Base-by-base conservation (phyloP, 345 rosid species). In the Jatropha curcas region DNA sequence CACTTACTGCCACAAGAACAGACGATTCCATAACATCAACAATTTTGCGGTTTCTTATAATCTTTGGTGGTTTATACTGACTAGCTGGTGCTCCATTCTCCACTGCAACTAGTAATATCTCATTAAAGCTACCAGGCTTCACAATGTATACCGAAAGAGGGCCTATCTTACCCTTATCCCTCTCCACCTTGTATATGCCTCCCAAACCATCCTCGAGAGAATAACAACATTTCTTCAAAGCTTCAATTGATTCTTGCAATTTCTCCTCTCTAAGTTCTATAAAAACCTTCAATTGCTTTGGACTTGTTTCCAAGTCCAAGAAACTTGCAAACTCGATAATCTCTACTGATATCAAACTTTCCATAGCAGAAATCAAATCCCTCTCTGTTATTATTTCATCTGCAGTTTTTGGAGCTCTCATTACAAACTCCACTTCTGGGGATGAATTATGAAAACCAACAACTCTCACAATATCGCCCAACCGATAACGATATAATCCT, bases 41-140 rank as follows among this genome's bases (percentile, higher is more conserved):
- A 71, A 76, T 61, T 31, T 80, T 74, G 12, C 1, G 51, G 65
- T 83, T 87, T 74, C 87, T 59, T 27, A 84, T 66, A n/a, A 87
- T 83, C 80, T 77, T 87, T 16, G 88, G 86, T 55, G 84, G 76
- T 70, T 86, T 86, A 50, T 86, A 84, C 76, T 84, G 90, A 55
- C 84, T 81, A 60, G 81, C 83, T 20, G 90, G 80, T 19, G 77
- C 82, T 72, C 90, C 88, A 61, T 68, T 81, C 55, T 73, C 41
- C 10, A 80, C 61, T 20, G 84, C 88, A 28, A 79, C 17, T 46
- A 52, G 48, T 48, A 68, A 41, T 74, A 87, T 60, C 80, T 61
- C 76, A 45, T 76, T 84, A 75, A 87, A 86, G 74, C 71, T 81
- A 43, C 86, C 84, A 37, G 80, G 71, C 51, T 72, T 76, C 60